Evolutionary conservation across 2,329 filamentous ascomycete genomes (phyloP).

Genomic region (Thelonectria discophora): DNA sequence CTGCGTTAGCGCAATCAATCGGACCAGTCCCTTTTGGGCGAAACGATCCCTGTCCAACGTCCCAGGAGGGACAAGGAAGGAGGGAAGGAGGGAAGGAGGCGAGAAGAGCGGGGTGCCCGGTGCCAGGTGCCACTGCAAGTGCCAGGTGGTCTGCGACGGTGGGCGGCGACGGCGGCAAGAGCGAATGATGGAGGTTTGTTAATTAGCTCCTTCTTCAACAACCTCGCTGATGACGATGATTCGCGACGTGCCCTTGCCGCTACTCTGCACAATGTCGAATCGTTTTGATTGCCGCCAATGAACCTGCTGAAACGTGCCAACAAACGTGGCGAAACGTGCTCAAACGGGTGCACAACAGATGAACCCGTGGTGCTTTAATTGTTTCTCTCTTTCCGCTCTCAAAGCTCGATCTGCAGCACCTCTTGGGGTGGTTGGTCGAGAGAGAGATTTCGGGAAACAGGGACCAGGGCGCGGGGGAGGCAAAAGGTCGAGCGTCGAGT

Average conservation of each 20-base stretch:
- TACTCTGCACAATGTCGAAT: too few relatives aligned
- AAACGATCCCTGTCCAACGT: slow-evolving; percentile 16
- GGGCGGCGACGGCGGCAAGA: slow-evolving; percentile 15
- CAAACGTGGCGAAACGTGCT: too few relatives aligned
- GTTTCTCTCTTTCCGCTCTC: too few relatives aligned
- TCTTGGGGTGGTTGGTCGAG: too few relatives aligned
- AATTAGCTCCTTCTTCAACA: slow-evolving; percentile 6
- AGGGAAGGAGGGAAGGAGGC: neutral
- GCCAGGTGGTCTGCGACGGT: neutral
- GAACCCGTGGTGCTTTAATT: neutral
- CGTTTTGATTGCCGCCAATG: too few relatives aligned
- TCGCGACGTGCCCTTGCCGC: too few relatives aligned
- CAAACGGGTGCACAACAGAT: slow-evolving; percentile 7
- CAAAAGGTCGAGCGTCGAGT: too few relatives aligned
- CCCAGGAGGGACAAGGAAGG: slow-evolving; percentile 1
- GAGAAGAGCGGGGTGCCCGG: neutral
- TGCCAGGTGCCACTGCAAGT: too few relatives aligned
- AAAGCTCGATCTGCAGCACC: too few relatives aligned
- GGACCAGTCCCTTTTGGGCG: slow-evolving; percentile 11
- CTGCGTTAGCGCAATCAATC: slow-evolving; percentile 14
- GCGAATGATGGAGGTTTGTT: slow-evolving; percentile 11
- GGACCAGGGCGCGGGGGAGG: neutral
- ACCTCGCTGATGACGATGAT: neutral
- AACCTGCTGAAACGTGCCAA: too few relatives aligned
- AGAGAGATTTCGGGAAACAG: slow-evolving; percentile 8